These are phyloP conservation scores for Pestalotiopsis sp. DNA, from an alignment of 2,329 filamentous ascomycete species.

Conservation along the genomic window DNA sequence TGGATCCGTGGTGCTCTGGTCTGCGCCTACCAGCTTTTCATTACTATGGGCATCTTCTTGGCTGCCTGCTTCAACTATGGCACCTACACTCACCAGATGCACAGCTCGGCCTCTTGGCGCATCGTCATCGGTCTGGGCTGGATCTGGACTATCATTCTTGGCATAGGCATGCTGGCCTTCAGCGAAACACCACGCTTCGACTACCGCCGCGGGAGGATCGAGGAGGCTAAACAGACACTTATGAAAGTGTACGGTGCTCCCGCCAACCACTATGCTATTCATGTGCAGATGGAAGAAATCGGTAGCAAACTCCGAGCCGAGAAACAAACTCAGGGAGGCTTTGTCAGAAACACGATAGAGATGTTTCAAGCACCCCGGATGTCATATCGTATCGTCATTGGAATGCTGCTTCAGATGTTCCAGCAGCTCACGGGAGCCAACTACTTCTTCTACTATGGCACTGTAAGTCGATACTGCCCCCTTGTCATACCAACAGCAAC, in stretches of 20 bases:
- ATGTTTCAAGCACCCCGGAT: conserved; percentile 69
- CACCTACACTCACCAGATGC: conserved; percentile 48
- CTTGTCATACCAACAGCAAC: neutral
- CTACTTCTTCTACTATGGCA: conserved; percentile 69
- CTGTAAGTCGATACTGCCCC: conserved; percentile 35
- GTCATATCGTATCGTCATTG: conserved; percentile 63
- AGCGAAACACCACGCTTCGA: conserved; percentile 56
- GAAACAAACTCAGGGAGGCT: conserved; percentile 38
- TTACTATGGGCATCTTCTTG: conserved; percentile 69
- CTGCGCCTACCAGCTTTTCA: conserved; percentile 71
- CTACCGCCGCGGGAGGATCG: conserved; percentile 49
- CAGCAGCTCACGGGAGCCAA: conserved; percentile 73
- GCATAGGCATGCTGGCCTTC: conserved; percentile 51
- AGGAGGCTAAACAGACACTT: conserved; percentile 50
- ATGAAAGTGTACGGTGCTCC: conserved; percentile 51
- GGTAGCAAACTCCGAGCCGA: conserved; percentile 56
- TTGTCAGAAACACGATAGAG: conserved; percentile 51
- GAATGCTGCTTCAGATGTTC: conserved; percentile 64
- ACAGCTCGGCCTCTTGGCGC: conserved; percentile 59
- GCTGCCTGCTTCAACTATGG: conserved; percentile 66
- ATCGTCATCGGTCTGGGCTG: conserved; percentile 60
- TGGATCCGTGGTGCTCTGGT: conserved; percentile 70
- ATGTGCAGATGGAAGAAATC: conserved; percentile 56
- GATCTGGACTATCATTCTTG: conserved; percentile 52
- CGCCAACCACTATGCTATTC: conserved; percentile 46